Conservation (phyloP, 2,329 filamentous ascomycete species). For the Calonectria honghensis region DNA sequence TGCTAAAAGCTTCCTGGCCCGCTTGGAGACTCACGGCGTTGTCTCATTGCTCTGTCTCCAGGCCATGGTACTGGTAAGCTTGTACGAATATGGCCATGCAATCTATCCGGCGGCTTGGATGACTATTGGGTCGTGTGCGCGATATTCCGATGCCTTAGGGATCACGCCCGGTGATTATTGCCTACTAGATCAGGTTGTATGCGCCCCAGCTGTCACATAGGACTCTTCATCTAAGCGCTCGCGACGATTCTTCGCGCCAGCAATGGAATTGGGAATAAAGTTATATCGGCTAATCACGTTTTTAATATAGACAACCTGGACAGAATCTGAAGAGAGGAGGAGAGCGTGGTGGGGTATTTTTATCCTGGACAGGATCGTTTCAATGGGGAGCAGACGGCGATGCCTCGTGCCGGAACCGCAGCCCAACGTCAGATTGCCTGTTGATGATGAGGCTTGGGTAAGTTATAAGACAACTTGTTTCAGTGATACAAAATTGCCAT, state of each 20-base stretch:
- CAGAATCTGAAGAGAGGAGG: conserved; percentile 1
- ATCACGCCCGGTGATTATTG: background rate
- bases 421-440: background rate
- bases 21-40: background rate
- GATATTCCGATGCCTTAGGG: background rate
- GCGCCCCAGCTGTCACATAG: background rate
- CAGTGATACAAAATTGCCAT: background rate
- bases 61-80: background rate
- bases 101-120: background rate
- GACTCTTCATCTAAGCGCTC: background rate
- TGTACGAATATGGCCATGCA: background rate
- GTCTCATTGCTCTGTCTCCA: conserved; percentile 9
- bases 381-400: background rate
- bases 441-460: background rate
- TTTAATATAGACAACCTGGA: background rate
- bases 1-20: background rate
- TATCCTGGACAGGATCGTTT: background rate
- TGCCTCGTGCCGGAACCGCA: background rate
- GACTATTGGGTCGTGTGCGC: background rate
- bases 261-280: background rate
- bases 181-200: background rate
- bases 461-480: background rate
- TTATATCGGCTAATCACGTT: background rate
- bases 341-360: background rate
- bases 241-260: background rate